Evolutionary conservation across 352 stramenopile species (phyloP).

Genomic region (Thalassiosira livingstoniorum): DNA sequence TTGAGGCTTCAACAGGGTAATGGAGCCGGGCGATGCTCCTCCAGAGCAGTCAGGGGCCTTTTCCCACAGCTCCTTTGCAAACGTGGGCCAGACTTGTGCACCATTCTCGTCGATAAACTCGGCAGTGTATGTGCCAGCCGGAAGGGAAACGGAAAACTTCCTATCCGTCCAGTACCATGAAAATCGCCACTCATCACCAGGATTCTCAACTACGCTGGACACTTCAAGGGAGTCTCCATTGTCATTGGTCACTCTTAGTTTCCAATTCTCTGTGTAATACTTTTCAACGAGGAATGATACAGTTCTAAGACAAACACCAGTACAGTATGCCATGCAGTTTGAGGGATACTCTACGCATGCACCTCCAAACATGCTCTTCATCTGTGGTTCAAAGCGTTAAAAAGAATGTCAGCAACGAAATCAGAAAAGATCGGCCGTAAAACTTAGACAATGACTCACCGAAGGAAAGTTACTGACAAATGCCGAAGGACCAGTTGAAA

Average conservation of each 20-base stretch:
- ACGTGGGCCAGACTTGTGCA: conserved; percentile 49
- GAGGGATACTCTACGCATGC: conserved; percentile 29
- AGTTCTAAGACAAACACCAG: conserved; percentile 54
- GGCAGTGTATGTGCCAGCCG: conserved; percentile 53
- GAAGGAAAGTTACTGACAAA: conserved; percentile 55
- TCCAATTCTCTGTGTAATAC: conserved; percentile 63
- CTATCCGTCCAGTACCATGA: conserved; percentile 17
- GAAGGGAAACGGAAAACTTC: conserved; percentile 58
- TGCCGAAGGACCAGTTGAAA: conserved; percentile 28
- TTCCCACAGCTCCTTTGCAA: conserved; percentile 56
- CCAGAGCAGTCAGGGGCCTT: conserved; percentile 54
- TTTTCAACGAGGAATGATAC: conserved; percentile 55
- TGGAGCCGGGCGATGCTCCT: conserved; percentile 23
- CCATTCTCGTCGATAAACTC: conserved; percentile 59
- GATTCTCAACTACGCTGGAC: conserved; percentile 25
- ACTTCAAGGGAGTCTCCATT: conserved; percentile 33
- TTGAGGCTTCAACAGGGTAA: conserved; percentile 56
- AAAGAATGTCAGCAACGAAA: too few species aligned
- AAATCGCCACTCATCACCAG: conserved; percentile 18
- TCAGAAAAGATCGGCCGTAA: too few species aligned
- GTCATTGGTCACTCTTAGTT: conserved; percentile 41
- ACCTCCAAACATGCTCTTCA: conserved; percentile 46
- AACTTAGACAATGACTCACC: too few species aligned
- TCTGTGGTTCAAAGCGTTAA: too few species aligned
- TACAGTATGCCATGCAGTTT: conserved; percentile 64